A percentile compares a stretch with the other conserved stretches of the same genome.
phyloP scores from a whole-genome alignment of 1,284 basidiomycete genomes.

The Sutorius eximius region DNA sequence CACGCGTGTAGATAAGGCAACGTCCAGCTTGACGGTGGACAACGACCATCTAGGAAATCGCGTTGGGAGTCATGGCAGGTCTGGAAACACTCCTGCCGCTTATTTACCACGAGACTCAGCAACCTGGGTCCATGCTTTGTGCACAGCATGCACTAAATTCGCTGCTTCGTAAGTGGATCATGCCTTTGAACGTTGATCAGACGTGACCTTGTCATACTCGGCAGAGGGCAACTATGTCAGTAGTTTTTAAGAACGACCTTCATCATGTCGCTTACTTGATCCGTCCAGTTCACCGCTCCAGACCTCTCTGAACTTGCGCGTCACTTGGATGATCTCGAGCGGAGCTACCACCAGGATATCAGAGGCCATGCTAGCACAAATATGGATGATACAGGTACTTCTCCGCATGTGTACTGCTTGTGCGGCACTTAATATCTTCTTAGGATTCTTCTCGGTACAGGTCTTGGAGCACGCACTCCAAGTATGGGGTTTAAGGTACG shows the following conservation, averaged over 20 bases:
- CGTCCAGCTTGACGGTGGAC: slow-evolving; percentile 16
- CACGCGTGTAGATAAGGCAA: slow-evolving; percentile 35
- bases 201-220: slow-evolving; percentile 12
- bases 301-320: slow-evolving; percentile 84
- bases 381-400: slow-evolving; percentile 82
- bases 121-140: slow-evolving; percentile 77
- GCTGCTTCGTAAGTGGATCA: slow-evolving; percentile 56
- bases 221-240: slow-evolving; percentile 71
- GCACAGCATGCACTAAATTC: slow-evolving; percentile 85
- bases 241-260: slow-evolving; percentile 5
- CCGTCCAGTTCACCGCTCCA: slow-evolving; percentile 72
- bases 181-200: slow-evolving; percentile 5
- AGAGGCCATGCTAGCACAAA: slow-evolving; percentile 60
- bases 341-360: slow-evolving; percentile 52
- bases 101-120: slow-evolving; percentile 78
- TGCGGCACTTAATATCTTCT: slow-evolving; percentile 1
- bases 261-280: slow-evolving; percentile 18
- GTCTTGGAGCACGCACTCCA: slow-evolving; percentile 79
- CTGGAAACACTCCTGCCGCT: slow-evolving; percentile 51
- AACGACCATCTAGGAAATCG: slow-evolving; percentile 12
- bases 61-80: slow-evolving; percentile 48
- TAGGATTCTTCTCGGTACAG: slow-evolving; percentile 86
- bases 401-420: neutral
- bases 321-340: slow-evolving; percentile 64
- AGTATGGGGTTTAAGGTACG: slow-evolving; percentile 79